A percentile compares a stretch with the other conserved stretches of the same genome.
Evolutionary conservation across 805 yeast genomes (phyloP).

Genomic region (Hanseniaspora meyeri): DNA sequence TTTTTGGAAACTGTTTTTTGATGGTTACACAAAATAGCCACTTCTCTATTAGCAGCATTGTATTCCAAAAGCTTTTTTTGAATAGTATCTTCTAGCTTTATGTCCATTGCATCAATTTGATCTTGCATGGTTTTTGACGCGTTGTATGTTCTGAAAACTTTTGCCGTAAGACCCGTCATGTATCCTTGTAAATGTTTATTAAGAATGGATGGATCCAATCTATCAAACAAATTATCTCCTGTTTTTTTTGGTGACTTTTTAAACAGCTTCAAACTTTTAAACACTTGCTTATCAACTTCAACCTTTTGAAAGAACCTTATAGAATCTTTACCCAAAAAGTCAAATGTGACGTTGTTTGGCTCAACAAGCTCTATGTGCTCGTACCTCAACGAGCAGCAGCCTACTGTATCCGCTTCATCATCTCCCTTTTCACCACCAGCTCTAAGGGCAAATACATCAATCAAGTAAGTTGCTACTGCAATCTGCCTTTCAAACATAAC

Average conservation of each 20-base stretch:
- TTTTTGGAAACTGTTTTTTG: constrained; percentile 82
- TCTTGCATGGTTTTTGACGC: constrained; percentile 97
- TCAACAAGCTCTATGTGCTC: constrained; percentile 82
- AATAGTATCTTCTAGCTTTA: constrained; percentile 75
- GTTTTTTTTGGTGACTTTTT: constrained; percentile 80
- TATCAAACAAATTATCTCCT: constrained; percentile 85
- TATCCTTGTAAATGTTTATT: constrained; percentile 80
- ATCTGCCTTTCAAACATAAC: constrained; percentile 79
- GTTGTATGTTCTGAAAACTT: constrained; percentile 93
- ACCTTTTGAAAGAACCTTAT: constrained; percentile 86
- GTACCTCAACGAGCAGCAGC: constrained; percentile 85
- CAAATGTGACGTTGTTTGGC: constrained; percentile 76
- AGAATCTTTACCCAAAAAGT: constrained; percentile 91
- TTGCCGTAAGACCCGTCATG: constrained; percentile 89
- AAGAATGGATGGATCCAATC: constrained; percentile 69
- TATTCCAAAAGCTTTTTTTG: constrained; percentile 77
- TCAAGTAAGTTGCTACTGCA: constrained; percentile 86
- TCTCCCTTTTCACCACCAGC: constrained; percentile 97
- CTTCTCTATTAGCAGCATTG: constrained; percentile 91
- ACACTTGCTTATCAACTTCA: constrained; percentile 81
- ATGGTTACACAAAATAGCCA: constrained; percentile 92
- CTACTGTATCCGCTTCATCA: constrained; percentile 96
- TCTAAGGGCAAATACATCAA: constrained; percentile 87
- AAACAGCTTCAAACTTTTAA: constrained; percentile 75
- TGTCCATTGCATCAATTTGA: constrained; percentile 55